phyloP scores from a whole-genome alignment of 371 early-diverging fungal species.

The Smittium culicis region DNA sequence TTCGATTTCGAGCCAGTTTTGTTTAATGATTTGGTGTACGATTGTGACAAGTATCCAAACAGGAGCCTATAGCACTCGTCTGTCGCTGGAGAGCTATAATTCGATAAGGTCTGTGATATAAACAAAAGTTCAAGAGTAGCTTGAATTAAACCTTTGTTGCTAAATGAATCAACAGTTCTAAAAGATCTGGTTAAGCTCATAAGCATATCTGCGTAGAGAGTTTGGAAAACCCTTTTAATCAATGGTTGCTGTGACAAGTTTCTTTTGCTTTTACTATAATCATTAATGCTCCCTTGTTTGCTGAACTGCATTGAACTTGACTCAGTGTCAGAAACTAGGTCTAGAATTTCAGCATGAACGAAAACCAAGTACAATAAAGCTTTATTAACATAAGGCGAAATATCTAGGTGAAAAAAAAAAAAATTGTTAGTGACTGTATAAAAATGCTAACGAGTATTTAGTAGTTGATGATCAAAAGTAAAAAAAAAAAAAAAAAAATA shows the following conservation, averaged over 20 bases:
- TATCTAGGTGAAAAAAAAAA: conserved; percentile 38
- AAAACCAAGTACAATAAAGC: conserved; percentile 73
- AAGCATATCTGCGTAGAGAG: conserved; percentile 51
- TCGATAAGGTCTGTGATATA: conserved; percentile 23
- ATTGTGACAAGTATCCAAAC: conserved; percentile 21
- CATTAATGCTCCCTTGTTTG: background rate
- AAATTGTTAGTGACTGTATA: too few species aligned
- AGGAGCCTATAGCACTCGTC: conserved; percentile 25
- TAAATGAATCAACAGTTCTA: conserved; percentile 64
- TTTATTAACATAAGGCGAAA: conserved; percentile 78
- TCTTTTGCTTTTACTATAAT: background rate
- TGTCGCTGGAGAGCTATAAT: conserved; percentile 22
- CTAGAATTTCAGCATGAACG: conserved; percentile 77
- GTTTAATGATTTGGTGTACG: conserved; percentile 9
- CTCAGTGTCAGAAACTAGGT: conserved; percentile 35
- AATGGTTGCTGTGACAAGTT: conserved; percentile 35
- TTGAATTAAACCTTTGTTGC: conserved; percentile 82
- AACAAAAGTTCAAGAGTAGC: conserved; percentile 29
- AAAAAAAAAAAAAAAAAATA: too few species aligned
- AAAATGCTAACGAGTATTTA: too few species aligned
- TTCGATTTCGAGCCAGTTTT: background rate
- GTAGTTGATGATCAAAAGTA: too few species aligned
- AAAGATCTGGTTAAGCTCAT: conserved; percentile 63
- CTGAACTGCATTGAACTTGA: conserved; percentile 9
- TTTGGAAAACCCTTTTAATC: conserved; percentile 56